phyloP scores from a whole-genome alignment of 2,329 filamentous ascomycete species.

The Aureobasidium sp. region DNA sequence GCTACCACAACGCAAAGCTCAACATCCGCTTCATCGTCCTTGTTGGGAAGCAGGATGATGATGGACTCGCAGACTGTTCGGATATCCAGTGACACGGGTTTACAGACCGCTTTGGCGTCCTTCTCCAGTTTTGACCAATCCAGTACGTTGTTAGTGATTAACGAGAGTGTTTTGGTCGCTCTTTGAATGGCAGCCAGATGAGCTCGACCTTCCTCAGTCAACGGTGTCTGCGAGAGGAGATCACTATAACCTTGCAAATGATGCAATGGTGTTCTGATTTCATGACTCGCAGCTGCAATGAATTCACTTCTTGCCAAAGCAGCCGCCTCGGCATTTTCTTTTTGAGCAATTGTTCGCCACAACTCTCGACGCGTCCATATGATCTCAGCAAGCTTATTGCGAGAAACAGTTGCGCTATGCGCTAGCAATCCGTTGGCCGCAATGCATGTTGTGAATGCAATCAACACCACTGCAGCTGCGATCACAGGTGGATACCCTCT shows the following conservation, averaged over 20 bases:
- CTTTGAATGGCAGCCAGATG: slow-evolving; percentile 28
- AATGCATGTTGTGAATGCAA: slow-evolving; percentile 29
- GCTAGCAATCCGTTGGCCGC: slow-evolving; percentile 29
- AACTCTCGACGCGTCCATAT: slow-evolving; percentile 27
- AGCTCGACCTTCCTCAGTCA: slow-evolving; percentile 27
- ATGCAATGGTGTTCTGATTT: slow-evolving; percentile 31
- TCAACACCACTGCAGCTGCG: slow-evolving; percentile 25
- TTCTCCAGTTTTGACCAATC: slow-evolving; percentile 32
- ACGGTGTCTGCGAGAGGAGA: slow-evolving; percentile 25
- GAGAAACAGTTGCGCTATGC: slow-evolving; percentile 26
- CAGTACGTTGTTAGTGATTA: slow-evolving; percentile 31
- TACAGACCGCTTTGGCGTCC: slow-evolving; percentile 23
- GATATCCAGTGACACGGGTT: slow-evolving; percentile 26
- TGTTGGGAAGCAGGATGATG: slow-evolving; percentile 26
- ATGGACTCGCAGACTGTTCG: slow-evolving; percentile 29
- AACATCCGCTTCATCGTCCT: slow-evolving; percentile 26
- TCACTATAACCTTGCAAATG: slow-evolving; percentile 32
- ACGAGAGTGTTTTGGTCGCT: slow-evolving; percentile 28
- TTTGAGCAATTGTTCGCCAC: slow-evolving; percentile 29
- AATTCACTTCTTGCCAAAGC: slow-evolving; percentile 28
- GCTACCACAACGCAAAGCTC: slow-evolving; percentile 28
- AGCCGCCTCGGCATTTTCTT: slow-evolving; percentile 28
- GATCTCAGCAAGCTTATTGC: slow-evolving; percentile 25
- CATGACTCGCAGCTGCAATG: slow-evolving; percentile 30
- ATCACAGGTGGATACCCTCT: slow-evolving; percentile 27